Evolutionary conservation across 2,329 filamentous ascomycete species (phyloP), one percentile per base, ranked within the genome.

Genomic region (Colletotrichum gigasporum): DNA sequence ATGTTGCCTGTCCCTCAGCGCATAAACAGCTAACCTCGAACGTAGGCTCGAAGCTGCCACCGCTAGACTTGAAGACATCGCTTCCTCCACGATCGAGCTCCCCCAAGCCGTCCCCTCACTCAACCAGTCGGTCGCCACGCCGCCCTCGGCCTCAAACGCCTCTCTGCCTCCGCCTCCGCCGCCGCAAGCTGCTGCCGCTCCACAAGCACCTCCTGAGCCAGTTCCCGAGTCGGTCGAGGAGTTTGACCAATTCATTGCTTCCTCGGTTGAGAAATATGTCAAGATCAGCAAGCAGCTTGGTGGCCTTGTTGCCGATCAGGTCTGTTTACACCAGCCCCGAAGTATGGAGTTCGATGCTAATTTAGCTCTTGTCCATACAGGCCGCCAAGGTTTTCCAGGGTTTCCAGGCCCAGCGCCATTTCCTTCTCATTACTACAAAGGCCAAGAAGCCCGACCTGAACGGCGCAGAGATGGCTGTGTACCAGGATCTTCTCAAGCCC

Each of bases 41-140:
- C 69, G 70, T 76, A 99, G 96, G 81, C 91, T 99, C 71, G 96
- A 99, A 85, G 96, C 96, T 77, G 96, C 96, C 37, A 99, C 96
- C 54, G 96, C 94, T 68, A 90, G 96, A 63, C 88, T 99, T 60
- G 96, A 99, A 82, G 96, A 99, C 78, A 97, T 99, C 74, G 95
- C 96, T 45, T 89, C 92, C 69, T 91, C 93, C 14, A 88, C 86
- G 57, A 81, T 87, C 69, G 90, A 91, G 70, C 77, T 85, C 3
- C 84, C 84, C 58, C 85, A 80, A 73, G 82, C 81, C 67, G 80
- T 80, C 39, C 78, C 84, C 67, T 76, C 80, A 28, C 78, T 82
- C 34, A 77, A 79, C 48, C 77, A 78, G 61, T 73, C 80, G 48
- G 70, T 79, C 55, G 71, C 77, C 8, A 71, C 78, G 11, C 67